Base-by-base conservation (phyloP, 768 basidiomycete genomes). In the Paxillus ammoniavirescens region DNA sequence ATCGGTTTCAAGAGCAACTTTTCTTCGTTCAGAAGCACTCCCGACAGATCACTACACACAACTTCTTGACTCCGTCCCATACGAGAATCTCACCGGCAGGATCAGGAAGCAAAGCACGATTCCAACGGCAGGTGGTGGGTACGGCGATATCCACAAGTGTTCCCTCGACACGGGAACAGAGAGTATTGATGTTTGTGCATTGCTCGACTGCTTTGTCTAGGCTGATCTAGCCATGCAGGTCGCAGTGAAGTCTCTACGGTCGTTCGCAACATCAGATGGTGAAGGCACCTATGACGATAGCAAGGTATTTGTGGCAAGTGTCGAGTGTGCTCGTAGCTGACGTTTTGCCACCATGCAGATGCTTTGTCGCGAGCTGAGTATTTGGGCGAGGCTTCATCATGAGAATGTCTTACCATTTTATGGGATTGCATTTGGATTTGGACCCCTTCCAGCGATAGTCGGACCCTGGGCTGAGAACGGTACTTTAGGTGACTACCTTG, bases 391-490 rank as follows among this genome's bases (percentile, higher is more conserved):
- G 30, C 30, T 31, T 31, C 30, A 4, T 31, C 30, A 31, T 31
- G 21, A 21, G 21, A 21, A 21, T 21, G 42, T 21, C 26, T 6
- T 43, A 10, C n/a, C 70, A 68, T 10, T 21, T 21, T 21, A 21
- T 21, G 21, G 21, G 21, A 3, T 21, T 21, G 21, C 21, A 21
- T 21, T 21, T 21, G 21, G 21, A 21, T 21, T 21, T 21, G 21
- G 21, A 21, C 21, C 21, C 3, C 21, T 21, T 21, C 21, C 21
- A 21, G 21, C 21, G 3, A 21, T 21, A 21, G 21, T 21, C 21
- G 21, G 21, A 21, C 21, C 21, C 3, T 21, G 21, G 21, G 21
- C 21, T 21, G 21, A 21, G 21, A 21, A 21, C 21, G 21, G 21
- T 3, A 21, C 21, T 21, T 21, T 21, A 21, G 21, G 21, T 21